Conservation (phyloP, 257 asterid genomes). For the Penstemon barbatus region DNA sequence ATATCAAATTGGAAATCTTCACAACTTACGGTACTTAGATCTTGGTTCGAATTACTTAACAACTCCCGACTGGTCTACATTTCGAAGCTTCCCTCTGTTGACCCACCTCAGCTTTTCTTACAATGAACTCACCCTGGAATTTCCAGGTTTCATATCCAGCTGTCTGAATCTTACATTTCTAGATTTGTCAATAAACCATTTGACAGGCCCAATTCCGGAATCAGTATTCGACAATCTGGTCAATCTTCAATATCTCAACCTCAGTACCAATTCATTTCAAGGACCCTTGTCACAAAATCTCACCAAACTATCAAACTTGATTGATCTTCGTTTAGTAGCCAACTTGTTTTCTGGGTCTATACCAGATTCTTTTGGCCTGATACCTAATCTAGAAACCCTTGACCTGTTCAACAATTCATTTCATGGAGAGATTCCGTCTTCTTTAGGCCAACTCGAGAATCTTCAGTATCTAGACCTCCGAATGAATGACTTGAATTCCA, state of each 20-base stretch:
- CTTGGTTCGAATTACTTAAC: conserved; percentile 61
- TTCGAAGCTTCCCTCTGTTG: conserved; percentile 54
- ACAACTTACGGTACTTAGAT: conserved; percentile 52
- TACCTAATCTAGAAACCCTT: conserved; percentile 43
- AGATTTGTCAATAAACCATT: conserved; percentile 53
- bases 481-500: conserved; percentile 33
- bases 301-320: conserved; percentile 47
- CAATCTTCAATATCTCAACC: conserved; percentile 55
- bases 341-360: conserved; percentile 57
- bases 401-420: conserved; percentile 56
- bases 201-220: conserved; percentile 65
- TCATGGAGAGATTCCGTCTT: conserved; percentile 48
- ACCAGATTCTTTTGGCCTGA: conserved; percentile 39
- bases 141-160: conserved; percentile 58
- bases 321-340: conserved; percentile 40
- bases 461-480: conserved; percentile 42
- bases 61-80: conserved; percentile 63
- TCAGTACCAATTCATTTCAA: conserved; percentile 44
- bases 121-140: conserved; percentile 49
- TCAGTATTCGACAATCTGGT: conserved; percentile 45
- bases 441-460: conserved; percentile 40
- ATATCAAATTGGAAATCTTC: conserved; percentile 60
- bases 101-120: conserved; percentile 40
- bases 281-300: conserved; percentile 55
- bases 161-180: conserved; percentile 63